Evolutionary conservation across 257 asterid species (phyloP), one percentile per base, ranked within the genome.

Genomic region (Prunella vulgaris): DNA sequence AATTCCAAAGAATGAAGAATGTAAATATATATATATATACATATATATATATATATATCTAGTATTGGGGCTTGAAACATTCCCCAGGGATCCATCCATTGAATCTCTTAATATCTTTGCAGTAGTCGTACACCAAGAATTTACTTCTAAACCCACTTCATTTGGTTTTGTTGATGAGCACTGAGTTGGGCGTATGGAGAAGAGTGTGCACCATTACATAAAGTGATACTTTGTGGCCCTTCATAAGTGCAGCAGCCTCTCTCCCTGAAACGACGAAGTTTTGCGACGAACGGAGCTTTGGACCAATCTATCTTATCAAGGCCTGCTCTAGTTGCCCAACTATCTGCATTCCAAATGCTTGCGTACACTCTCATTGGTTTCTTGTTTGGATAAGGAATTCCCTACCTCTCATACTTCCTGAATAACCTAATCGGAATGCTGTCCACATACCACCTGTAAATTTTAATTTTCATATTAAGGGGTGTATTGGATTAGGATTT

Each of bases 281-380:
- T 48, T 17, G 95, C 89, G 3, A 82, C 13, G 79, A 85, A 89
- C 3, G 95, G 96, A 4, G 95, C 80, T 6, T 70, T 69, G 13
- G 25, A 65, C 97, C 96, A 89, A 46, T 91, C 78, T 14, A 78
- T 85, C 76, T 84, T 92, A 5, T 53, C 97, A 9, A 70, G 81
- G 18, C 96, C 96, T 0, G 87, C 86, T 72, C 87, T 82, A 0
- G 96, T 92, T 8, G 97, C 97, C 96, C 97, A 89, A 38, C 83
- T 80, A 65, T 89, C 95, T 3, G 89, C 97, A 67, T 89, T 84
- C 97, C 97, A 92, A 22, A 89, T 76, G 87, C 95, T 92, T 12
- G 88, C 79, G 69, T 87, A 83, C 7, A 74, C 90, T 65, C 80
- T 76, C 97, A 92, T 89, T n/a, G 86, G 79, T 70, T n/a, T 60